Evolutionary conservation across 2,329 filamentous ascomycete genomes (phyloP).

Genomic region (Aspergillus sp.): DNA sequence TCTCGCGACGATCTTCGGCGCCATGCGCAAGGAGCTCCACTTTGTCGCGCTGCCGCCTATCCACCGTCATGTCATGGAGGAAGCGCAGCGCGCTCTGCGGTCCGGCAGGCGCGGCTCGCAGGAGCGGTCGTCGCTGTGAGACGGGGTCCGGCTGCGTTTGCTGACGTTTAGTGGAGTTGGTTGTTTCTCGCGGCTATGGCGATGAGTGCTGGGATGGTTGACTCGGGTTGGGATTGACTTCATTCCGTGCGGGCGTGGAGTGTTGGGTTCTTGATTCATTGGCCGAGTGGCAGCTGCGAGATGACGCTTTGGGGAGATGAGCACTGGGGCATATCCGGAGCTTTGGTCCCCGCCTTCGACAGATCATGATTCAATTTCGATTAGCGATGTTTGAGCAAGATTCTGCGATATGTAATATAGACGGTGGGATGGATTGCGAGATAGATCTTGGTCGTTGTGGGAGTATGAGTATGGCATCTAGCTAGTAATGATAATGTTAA

Average conservation of each 20-base stretch:
- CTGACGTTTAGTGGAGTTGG: not conserved
- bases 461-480: not conserved
- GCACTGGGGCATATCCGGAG: not conserved
- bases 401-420: not conserved
- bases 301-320: not conserved
- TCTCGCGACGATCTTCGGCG: conserved; percentile 29
- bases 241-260: not conserved
- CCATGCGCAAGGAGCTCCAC: conserved; percentile 25
- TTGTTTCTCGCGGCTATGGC: no score
- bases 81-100: conserved; percentile 11
- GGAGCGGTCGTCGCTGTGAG: conserved; percentile 7
- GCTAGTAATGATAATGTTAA: not conserved
- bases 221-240: not conserved
- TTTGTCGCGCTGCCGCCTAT: conserved; percentile 31
- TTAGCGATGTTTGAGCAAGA: not conserved
- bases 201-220: not conserved
- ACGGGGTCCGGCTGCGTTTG: not conserved
- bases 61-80: conserved; percentile 25
- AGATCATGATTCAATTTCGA: not conserved
- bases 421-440: no score
- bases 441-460: no score
- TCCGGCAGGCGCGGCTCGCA: conserved; percentile 7
- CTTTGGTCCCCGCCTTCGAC: not conserved
- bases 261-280: not conserved
- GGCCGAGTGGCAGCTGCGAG: not conserved